phyloP scores from a whole-genome alignment of 73 alveolate genomes.

The Paramecium pentaurelia region DNA sequence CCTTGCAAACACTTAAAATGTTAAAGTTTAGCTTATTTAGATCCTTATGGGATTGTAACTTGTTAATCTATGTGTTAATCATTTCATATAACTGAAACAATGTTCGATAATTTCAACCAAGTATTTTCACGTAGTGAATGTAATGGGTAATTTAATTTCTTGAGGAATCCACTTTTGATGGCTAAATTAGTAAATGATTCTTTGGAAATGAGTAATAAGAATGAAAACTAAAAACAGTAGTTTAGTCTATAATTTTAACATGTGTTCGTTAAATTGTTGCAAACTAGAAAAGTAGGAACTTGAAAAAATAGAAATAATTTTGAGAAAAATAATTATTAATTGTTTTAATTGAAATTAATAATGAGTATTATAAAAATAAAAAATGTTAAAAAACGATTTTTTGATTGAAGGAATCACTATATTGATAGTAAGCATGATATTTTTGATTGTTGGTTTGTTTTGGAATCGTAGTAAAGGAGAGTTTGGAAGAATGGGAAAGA shows the following conservation, averaged over 20 bases:
- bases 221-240: neutral
- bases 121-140: neutral
- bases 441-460: neutral
- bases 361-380: neutral
- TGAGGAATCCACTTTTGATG: neutral
- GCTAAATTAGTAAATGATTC: neutral
- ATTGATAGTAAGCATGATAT: neutral
- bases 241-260: neutral
- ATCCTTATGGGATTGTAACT: neutral
- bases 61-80: neutral
- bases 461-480: neutral
- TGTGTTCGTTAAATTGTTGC: neutral
- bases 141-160: neutral
- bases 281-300: neutral
- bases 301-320: neutral
- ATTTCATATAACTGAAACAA: neutral
- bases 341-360: neutral
- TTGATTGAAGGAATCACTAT: neutral
- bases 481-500: neutral
- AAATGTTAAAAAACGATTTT: neutral
- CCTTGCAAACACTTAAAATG: neutral
- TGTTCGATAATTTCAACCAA: neutral
- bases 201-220: neutral
- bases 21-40: neutral
- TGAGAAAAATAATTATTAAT: neutral